These are phyloP conservation scores for Plasmodium yoelii DNA, from an alignment of 169 alveolate genomes.

Conservation along the genomic window DNA sequence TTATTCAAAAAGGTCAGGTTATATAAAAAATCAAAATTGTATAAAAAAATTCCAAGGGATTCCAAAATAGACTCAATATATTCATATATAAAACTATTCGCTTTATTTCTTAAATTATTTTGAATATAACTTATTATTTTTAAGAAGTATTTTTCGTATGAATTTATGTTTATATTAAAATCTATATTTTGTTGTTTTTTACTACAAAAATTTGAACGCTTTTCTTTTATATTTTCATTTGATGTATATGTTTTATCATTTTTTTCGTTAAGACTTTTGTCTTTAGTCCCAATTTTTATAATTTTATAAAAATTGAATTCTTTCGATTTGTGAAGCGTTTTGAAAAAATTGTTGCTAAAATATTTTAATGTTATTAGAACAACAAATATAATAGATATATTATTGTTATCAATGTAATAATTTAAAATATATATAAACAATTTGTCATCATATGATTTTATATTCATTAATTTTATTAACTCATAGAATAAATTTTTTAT, in stretches of 20 bases:
- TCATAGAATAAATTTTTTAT: constrained; percentile 46
- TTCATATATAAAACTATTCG: constrained; percentile 22
- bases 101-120: constrained; percentile 17
- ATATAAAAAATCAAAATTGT: constrained; percentile 32
- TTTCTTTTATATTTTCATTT: neutral
- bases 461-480: constrained; percentile 35
- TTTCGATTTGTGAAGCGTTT: constrained; percentile 27
- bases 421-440: constrained; percentile 28
- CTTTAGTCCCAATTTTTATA: constrained; percentile 19
- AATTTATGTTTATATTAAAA: neutral
- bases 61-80: constrained; percentile 30
- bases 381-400: constrained; percentile 26
- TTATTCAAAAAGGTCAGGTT: constrained; percentile 14
- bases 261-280: neutral
- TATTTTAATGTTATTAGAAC: constrained; percentile 32
- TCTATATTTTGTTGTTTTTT: neutral
- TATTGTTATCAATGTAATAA: constrained; percentile 34
- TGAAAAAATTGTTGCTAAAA: constrained; percentile 36
- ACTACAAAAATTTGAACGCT: neutral
- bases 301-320: constrained; percentile 32
- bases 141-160: constrained; percentile 22
- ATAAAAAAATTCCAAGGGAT: constrained; percentile 34
- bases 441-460: constrained; percentile 24
- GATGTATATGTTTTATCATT: neutral
- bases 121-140: constrained; percentile 43